These are phyloP conservation scores for Trebouxia sp. DNA, from an alignment of 139 green algal genomes.

Conservation along the genomic window DNA sequence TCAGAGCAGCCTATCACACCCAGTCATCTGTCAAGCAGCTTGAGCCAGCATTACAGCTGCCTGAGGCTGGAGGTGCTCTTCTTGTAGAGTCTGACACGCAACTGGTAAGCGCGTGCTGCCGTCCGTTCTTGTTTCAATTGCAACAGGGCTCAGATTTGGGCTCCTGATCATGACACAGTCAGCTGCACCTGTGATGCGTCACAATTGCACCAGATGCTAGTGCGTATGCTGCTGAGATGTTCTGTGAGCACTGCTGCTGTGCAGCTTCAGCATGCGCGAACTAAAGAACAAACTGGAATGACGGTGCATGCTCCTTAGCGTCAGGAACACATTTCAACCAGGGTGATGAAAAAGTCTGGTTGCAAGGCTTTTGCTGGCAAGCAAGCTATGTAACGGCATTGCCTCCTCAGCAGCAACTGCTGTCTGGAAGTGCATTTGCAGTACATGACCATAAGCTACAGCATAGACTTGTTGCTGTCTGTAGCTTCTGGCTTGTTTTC, in stretches of 20 bases:
- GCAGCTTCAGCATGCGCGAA: not conserved
- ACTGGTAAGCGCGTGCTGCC: conserved; percentile 56
- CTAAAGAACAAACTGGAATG: not conserved
- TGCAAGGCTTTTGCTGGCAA: no score
- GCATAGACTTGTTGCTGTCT: no score
- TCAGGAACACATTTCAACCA: no score
- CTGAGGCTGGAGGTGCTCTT: conserved; percentile 38
- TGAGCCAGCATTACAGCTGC: conserved; percentile 50
- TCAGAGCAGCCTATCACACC: conserved; percentile 26
- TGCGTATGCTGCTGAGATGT: not conserved
- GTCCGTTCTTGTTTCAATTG: no score
- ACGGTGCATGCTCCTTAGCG: no score
- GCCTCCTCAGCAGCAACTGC: no score
- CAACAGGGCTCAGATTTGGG: not conserved
- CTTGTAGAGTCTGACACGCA: conserved; percentile 49
- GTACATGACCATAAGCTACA: no score
- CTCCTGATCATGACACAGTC: not conserved
- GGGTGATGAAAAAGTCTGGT: no score
- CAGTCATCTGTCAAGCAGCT: conserved; percentile 27
- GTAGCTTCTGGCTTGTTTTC: no score
- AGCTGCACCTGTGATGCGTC: not conserved
- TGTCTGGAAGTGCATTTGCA: no score
- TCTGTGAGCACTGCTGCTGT: not conserved
- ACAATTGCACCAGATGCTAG: not conserved
- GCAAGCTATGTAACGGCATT: no score